Evolutionary conservation across 2,329 filamentous ascomycete species (phyloP), one percentile per base, ranked within the genome.

Genomic region (Exophiala sideris): DNA sequence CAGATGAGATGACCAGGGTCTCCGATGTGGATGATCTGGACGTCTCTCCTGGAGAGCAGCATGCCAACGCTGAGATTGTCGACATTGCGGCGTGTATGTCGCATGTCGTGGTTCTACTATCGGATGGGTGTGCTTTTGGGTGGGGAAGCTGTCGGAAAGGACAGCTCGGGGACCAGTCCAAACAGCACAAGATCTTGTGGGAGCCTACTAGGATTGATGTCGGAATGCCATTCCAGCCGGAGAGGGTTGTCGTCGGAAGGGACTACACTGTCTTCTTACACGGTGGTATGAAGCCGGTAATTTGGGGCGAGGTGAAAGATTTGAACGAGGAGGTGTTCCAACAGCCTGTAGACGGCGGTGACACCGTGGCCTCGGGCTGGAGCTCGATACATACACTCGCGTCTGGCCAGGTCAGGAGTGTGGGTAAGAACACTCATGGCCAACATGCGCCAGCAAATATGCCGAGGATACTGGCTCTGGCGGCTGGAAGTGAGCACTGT

Each of bases 91-190:
- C 88, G 9, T 84, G 88, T 32, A 87, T 95, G 76, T 84, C 83
- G 18, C 94, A 99, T 67, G 83, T 84, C 0, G 81, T 95, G 12
- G 83, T 76, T 1, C 80, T 96, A 0, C 71, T 95, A 3, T 80
- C 80, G 40, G 86, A 87, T 66, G 92, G 91, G 0, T 79, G 87
- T 12, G 85, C 86, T 1, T 95, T 88, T 67, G 91, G 90, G 2
- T 97, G 92, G 92, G 94, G 94, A 0, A 89, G 84, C 64, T 86
- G 88, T 11, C 81, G 90, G 20, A 94, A 96, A 67, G 89, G 89
- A 0, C 92, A 99, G 68, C 73, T 95, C 1, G 91, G 91, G 1
- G 70, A 75, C 39, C 79, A 79, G 0, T 72, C 73, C 24, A 75
- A 73, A 5, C 61, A 52, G 0, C 67, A 72, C 7, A 74, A 71